Evolutionary conservation across 495 filamentous ascomycete species (phyloP).

Genomic region (Hamigera avellanea): DNA sequence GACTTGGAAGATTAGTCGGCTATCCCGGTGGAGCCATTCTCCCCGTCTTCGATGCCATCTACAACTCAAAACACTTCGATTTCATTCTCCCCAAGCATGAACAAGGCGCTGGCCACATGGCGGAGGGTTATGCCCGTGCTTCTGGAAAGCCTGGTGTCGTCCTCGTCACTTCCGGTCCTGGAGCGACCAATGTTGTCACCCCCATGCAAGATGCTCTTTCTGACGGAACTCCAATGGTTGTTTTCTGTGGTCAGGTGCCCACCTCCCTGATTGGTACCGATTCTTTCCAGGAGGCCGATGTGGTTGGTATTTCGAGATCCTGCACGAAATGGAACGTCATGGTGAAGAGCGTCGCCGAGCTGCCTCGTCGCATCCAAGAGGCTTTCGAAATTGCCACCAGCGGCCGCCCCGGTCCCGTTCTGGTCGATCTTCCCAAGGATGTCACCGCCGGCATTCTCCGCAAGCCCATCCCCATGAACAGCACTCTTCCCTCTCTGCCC

Average conservation of each 20-base stretch:
- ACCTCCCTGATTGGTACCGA: conserved; percentile 46
- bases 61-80: conserved; percentile 49
- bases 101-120: conserved; percentile 58
- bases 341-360: conserved; percentile 47
- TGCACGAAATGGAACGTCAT: conserved; percentile 59
- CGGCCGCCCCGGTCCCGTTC: conserved; percentile 47
- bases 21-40: conserved; percentile 39
- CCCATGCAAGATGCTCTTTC: conserved; percentile 51
- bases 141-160: conserved; percentile 50
- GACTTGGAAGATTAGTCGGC: conserved; percentile 44
- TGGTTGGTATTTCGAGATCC: conserved; percentile 48
- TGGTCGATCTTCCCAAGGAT: conserved; percentile 52
- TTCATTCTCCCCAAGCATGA: conserved; percentile 53
- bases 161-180: conserved; percentile 53
- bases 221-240: conserved; percentile 52
- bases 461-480: conserved; percentile 41
- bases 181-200: conserved; percentile 51
- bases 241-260: conserved; percentile 48
- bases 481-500: conserved; percentile 43
- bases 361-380: conserved; percentile 47
- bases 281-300: conserved; percentile 54
- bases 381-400: conserved; percentile 52
- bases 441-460: conserved; percentile 40
- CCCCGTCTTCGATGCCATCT: conserved; percentile 50
- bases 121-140: conserved; percentile 51